A percentile compares a stretch with the other conserved stretches of the same genome.
phyloP scores from a whole-genome alignment of 371 early-diverging fungal genomes.

The Mucor mucedo region DNA sequence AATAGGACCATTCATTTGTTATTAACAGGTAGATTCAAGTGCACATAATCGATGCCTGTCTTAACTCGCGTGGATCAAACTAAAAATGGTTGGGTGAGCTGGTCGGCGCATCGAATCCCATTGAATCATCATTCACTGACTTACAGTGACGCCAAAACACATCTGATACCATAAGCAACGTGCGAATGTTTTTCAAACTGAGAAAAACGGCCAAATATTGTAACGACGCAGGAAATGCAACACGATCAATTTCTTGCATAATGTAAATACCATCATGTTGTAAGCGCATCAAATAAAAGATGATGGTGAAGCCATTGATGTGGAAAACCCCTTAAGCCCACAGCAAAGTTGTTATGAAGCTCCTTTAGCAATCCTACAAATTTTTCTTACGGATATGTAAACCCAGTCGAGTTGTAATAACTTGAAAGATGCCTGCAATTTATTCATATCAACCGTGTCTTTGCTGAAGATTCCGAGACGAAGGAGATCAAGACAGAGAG shows the following conservation, averaged over 20 bases:
- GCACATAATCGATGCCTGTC: no score
- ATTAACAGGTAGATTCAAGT: no score
- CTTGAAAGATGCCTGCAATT: slow-evolving; percentile 28
- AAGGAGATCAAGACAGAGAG: slow-evolving; percentile 23
- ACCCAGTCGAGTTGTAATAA: no score
- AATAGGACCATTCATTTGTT: no score
- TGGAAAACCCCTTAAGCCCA: no score
- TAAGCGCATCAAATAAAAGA: slow-evolving; percentile 27
- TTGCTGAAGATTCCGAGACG: slow-evolving; percentile 20
- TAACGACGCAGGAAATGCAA: slow-evolving; percentile 26
- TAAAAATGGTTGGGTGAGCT: no score
- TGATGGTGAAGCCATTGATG: slow-evolving; percentile 24
- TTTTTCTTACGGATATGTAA: no score
- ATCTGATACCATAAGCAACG: slow-evolving; percentile 29
- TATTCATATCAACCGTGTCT: slow-evolving; percentile 28
- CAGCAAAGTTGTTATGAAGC: no score
- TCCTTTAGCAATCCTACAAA: no score
- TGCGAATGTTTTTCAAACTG: slow-evolving; percentile 33
- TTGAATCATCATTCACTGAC: slow-evolving; percentile 21
- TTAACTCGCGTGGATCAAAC: no score
- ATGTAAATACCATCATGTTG: slow-evolving; percentile 31
- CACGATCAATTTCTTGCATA: slow-evolving; percentile 31
- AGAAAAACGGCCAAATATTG: slow-evolving; percentile 26
- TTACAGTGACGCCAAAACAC: slow-evolving; percentile 32
- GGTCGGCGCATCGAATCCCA: no score